Base-by-base conservation (phyloP, 2,329 filamentous ascomycete genomes). In the Trichoderma oligosporum region DNA sequence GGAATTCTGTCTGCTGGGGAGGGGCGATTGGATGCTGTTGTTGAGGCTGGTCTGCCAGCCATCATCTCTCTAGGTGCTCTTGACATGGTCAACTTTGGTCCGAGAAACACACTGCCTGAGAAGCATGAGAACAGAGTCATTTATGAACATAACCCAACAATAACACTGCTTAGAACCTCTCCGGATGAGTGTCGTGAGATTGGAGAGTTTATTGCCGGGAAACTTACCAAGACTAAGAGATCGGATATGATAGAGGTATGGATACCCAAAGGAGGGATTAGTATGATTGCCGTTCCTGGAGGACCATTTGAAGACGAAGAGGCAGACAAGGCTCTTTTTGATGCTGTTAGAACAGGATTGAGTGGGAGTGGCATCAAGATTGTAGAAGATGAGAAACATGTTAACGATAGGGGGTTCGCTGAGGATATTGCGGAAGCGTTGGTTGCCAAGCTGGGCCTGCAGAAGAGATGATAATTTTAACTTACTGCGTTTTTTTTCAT, bases 81-180 rank as follows among this genome's bases (percentile, higher is more conserved):
- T 29, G 83, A 86, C 63, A 85, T 84, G 78, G 75, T 81, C 18
- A 87, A 87, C 61, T 88, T 88, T 64, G 85, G 85, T 0, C 77
- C 82, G 0, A 71, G 63, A 38, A 66, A 68, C 0, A 82, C 77
- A 0, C 76, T 88, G 0, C 86, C 86, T 0, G 75, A 80, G 52
- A 73, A 74, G 47, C 86, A 82, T 61, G 65, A 67, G 3, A 64
- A 69, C 2, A 74, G 84, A 27, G 74, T 74, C 18, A 68, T 88
- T n/a, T 78, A 81, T 62, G 80, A 83, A 64, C 86, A 89, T 65
- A 89, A 89, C 64, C 77, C 83, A 0, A 77, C 78, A 0, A 81
- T 88, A 0, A 89, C 86, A 0, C 65, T 90, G 29, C 82, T 89
- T 77, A 73, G 87, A 20, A 85, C 86, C 0, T 83, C 75, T 0